Base-by-base conservation (phyloP, 2,329 filamentous ascomycete genomes). In the Leptographium procerum region DNA sequence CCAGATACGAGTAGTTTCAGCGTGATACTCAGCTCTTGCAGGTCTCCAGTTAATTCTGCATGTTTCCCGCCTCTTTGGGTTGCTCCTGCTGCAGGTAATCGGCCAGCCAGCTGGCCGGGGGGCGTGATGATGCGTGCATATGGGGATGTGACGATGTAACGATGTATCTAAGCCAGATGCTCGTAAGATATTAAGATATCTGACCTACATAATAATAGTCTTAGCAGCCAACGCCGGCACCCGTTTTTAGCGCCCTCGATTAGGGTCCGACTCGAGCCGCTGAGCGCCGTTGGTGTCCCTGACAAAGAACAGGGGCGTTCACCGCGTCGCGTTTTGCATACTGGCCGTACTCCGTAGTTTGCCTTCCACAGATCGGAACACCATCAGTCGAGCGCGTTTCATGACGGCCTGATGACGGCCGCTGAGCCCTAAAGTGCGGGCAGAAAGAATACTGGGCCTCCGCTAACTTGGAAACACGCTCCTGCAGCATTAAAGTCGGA, bases 1-100 rank as follows among this genome's bases (percentile, higher is more conserved):
- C n/a, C n/a, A n/a, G 31, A 33, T 33, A 33, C 31, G 31, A 33
- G 31, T 33, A 33, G 31, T 33, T 33, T 33, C 1, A 68, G 61
- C 8, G 63, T 67, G 3, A 61, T 57, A 47, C 43, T 4, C 19
- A 19, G 43, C 24, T 47, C 22, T 22, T 22, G 22, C 16, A 22
- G n/a, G n/a, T 22, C 43, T n/a, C 43, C 19, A 47, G 31, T 33
- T 33, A 6, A 33, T 33, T 33, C 31, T 33, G 31, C 31, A 33
- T 33, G 31, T 10, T 6, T 6, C 31, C 31, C 31, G 31, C 31
- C 31, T 5, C 31, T 33, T 10, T 10, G 10, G 31, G 31, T 5
- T 33, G 31, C 31, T 33, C 31, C 31, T 33, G 31, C 31, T 10
- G 31, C 31, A 33, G 31, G 5, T 10, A 33, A 10, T 10, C 31